phyloP scores from a whole-genome alignment of 2,329 filamentous ascomycete species.

The Venturia nashicola region DNA sequence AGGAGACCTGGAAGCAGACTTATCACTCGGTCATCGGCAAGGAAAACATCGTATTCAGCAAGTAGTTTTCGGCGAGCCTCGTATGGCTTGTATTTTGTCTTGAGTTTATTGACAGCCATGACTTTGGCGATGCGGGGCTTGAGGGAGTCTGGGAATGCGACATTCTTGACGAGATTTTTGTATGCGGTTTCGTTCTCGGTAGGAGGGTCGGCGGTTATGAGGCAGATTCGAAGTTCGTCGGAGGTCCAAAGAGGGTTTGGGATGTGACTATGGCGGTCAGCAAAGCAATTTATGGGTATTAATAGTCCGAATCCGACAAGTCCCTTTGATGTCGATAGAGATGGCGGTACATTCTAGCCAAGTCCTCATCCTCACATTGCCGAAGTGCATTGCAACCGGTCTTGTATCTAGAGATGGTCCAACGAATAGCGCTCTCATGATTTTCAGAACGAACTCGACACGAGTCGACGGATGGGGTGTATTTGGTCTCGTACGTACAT shows the following conservation, averaged over 20 bases:
- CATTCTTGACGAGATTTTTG: constrained; percentile 73
- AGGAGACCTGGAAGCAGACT: constrained; percentile 61
- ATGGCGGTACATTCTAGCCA: neutral
- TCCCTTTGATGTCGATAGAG: neutral
- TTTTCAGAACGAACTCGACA: neutral
- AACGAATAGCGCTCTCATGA: neutral
- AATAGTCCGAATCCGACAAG: neutral
- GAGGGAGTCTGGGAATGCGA: constrained; percentile 41
- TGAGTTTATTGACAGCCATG: constrained; percentile 74
- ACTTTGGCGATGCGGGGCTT: constrained; percentile 43
- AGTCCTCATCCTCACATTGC: neutral
- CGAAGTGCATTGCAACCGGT: neutral
- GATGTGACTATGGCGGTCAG: constrained; percentile 33
- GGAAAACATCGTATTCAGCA: constrained; percentile 81
- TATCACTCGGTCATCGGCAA: constrained; percentile 79
- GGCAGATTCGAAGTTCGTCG: constrained; percentile 58
- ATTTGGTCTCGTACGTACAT: constrained; percentile 3
- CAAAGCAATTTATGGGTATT: neutral
- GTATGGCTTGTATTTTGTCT: constrained; percentile 79
- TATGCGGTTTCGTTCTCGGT: constrained; percentile 55
- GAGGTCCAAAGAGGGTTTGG: constrained; percentile 64
- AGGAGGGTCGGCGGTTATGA: constrained; percentile 64
- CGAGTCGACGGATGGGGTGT: neutral
- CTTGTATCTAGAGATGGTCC: neutral
- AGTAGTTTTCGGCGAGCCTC: constrained; percentile 76